A percentile compares a stretch with the other conserved stretches of the same genome.
Conservation (phyloP, 2,329 filamentous ascomycete genomes). For the Pyricularia grisea region DNA sequence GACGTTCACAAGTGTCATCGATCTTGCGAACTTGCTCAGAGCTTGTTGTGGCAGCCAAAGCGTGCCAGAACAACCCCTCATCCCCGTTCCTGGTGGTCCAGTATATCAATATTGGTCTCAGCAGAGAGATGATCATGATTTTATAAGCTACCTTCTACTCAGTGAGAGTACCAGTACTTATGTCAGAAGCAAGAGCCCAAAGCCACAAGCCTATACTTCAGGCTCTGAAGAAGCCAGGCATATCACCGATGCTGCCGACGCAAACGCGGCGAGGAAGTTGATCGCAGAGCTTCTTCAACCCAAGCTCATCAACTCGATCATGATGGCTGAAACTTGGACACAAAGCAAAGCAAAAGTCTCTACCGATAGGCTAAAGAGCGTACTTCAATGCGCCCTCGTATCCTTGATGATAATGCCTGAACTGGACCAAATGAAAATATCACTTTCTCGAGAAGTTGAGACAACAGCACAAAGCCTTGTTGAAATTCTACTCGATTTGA, state of each 20-base stretch:
- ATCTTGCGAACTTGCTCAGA: conserved; percentile 61
- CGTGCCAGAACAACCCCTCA: conserved; percentile 19
- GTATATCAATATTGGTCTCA: conserved; percentile 38
- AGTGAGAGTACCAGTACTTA: not conserved
- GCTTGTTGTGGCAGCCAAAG: conserved; percentile 50
- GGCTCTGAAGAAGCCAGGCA: conserved; percentile 11
- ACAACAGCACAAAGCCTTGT: conserved; percentile 28
- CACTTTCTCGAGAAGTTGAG: conserved; percentile 39
- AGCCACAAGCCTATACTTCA: not conserved
- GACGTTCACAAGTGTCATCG: conserved; percentile 51
- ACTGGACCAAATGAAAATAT: conserved; percentile 34
- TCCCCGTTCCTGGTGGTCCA: conserved; percentile 33
- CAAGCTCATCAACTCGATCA: conserved; percentile 39
- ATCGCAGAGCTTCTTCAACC: conserved; percentile 44
- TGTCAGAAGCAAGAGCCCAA: not conserved
- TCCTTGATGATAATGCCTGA: conserved; percentile 37
- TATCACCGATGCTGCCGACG: conserved; percentile 23
- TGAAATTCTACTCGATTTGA: conserved; percentile 28
- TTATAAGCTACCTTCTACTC: conserved; percentile 47
- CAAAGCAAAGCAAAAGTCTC: conserved; percentile 35
- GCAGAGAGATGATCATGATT: conserved; percentile 29
- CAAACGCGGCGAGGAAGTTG: conserved; percentile 37
- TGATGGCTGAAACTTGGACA: conserved; percentile 37
- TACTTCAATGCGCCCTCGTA: conserved; percentile 37
- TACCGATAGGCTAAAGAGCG: conserved; percentile 40